Percentiles rank a stretch among this genome's conserved stretches.
These are phyloP conservation scores for Moesziomyces globuligerus DNA, from an alignment of 1,284 basidiomycete genomes.

Conservation along the genomic window DNA sequence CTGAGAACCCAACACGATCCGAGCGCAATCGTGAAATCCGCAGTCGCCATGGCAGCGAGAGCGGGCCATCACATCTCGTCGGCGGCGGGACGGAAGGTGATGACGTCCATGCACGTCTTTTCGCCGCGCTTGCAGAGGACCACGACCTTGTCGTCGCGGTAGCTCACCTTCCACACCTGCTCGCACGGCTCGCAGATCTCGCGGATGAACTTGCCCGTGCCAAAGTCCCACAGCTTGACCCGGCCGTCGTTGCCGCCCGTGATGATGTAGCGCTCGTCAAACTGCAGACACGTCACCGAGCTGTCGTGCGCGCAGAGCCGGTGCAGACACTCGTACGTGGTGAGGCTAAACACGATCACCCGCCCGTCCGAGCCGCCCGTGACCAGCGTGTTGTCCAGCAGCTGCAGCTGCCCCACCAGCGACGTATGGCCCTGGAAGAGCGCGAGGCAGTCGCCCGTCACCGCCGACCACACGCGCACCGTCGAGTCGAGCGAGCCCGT, in stretches of 20 bases:
- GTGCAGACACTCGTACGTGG: slow-evolving; percentile 71
- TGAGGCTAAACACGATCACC: slow-evolving; percentile 86
- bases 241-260: slow-evolving; percentile 87
- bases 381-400: slow-evolving; percentile 78
- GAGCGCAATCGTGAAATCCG: no score
- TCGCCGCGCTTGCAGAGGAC: slow-evolving; percentile 84
- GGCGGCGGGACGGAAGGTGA: slow-evolving; percentile 63
- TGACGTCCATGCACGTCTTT: slow-evolving; percentile 88
- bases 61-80: slow-evolving; percentile 48
- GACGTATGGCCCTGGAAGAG: slow-evolving; percentile 92
- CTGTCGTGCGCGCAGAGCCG: slow-evolving; percentile 78
- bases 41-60: no score
- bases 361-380: slow-evolving; percentile 94
- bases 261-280: slow-evolving; percentile 73
- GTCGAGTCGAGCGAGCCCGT: slow-evolving; percentile 78
- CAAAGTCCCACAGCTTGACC: slow-evolving; percentile 80
- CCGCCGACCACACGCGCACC: slow-evolving; percentile 63
- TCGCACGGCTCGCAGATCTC: slow-evolving; percentile 70
- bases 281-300: slow-evolving; percentile 88
- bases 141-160: slow-evolving; percentile 80
- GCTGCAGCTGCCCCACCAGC: slow-evolving; percentile 91
- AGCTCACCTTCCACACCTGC: slow-evolving; percentile 87
- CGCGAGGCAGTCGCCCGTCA: slow-evolving; percentile 83
- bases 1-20: no score
- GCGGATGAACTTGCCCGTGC: slow-evolving; percentile 60